Evolutionary conservation across 306 rosid genomes (phyloP), one percentile per base, ranked within the genome.

Genomic region (Cucurbita ficifolia): DNA sequence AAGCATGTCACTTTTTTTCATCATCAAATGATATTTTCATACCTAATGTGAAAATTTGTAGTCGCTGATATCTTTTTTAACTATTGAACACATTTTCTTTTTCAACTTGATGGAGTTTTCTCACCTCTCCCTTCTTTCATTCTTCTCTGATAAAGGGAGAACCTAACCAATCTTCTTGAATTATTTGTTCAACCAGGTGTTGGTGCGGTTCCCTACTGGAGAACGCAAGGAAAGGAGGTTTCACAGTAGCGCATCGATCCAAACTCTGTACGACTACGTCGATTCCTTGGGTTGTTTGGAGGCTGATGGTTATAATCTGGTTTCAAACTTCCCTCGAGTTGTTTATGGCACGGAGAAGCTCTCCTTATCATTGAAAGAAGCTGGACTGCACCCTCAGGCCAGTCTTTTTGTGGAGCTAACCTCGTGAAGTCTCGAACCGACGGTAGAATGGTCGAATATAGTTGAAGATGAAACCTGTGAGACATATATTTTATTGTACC

Each of bases 171-270:
- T 16, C 36, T 21, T 11, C 75, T 40, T 72, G 1, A 70, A 67
- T 0, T 68, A 43, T 50, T 65, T 50, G 38, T 61, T 65, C 50
- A 58, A 52, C 48, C 83, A 95, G 99, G 99, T 95, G 53, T 82
- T 95, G 91, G 92, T 95, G 69, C 84, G 99, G 83, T 95, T 95
- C 82, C 99, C 99, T 7, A 79, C 83, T 7, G 99, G 99, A 59
- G 96, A 83, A 65, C 96, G 99, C 79, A 88, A 87, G 88, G 97
- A 83, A 73, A 89, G 99, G 86, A 88, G 97, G 86, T 95, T 95
- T 75, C 78, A 88, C 76, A 81, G 86, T 80, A 88, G 86, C 7
- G 78, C 79, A 36, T 82, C 83, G 58, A 89, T 95, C 73, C 96
- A 95, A 72, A 60, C 89, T 33, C 73, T 91, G 24, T 95, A 95